Conservation (phyloP, 1,139 yeast genomes). For the Candida gigantensis region DNA sequence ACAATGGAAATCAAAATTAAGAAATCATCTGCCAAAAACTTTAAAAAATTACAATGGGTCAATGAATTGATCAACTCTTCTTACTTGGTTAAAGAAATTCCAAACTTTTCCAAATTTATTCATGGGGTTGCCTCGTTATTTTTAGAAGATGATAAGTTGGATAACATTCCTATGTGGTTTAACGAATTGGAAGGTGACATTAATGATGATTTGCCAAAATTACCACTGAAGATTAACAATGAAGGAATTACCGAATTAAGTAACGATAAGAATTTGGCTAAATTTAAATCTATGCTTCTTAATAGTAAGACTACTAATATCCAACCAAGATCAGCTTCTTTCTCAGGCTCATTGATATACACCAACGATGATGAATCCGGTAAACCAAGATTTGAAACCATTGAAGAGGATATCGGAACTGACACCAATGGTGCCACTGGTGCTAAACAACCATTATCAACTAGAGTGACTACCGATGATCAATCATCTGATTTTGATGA, state of each 20-base stretch:
- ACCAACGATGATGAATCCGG: conserved; percentile 11
- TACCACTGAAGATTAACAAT: conserved; percentile 18
- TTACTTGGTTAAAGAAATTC: conserved; percentile 86
- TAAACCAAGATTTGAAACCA: conserved; percentile 13
- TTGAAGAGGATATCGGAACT: conserved; percentile 15
- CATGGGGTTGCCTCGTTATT: conserved; percentile 90
- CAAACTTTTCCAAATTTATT: conserved; percentile 84
- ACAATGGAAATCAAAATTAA: conserved; percentile 87
- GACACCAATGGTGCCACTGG: conserved; percentile 7
- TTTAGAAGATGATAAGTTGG: conserved; percentile 87
- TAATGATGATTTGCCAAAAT: conserved; percentile 24
- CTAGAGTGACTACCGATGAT: conserved; percentile 15
- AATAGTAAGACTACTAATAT: conserved; percentile 32
- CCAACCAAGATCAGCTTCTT: conserved; percentile 42
- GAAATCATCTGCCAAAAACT: conserved; percentile 45
- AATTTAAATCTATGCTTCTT: conserved; percentile 44
- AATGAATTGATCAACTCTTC: conserved; percentile 75
- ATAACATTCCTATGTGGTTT: conserved; percentile 91
- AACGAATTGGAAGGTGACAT: conserved; percentile 80
- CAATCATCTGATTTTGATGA: conserved; percentile 25
- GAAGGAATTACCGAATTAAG: conserved; percentile 14
- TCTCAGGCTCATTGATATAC: conserved; percentile 39
- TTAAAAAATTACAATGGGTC: conserved; percentile 68
- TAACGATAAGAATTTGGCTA: conserved; percentile 51
- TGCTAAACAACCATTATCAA: neutral